Evolutionary conservation across 148 eudicot species (phyloP), one percentile per base, ranked within the genome.

Genomic region (Heliosperma pusillum): DNA sequence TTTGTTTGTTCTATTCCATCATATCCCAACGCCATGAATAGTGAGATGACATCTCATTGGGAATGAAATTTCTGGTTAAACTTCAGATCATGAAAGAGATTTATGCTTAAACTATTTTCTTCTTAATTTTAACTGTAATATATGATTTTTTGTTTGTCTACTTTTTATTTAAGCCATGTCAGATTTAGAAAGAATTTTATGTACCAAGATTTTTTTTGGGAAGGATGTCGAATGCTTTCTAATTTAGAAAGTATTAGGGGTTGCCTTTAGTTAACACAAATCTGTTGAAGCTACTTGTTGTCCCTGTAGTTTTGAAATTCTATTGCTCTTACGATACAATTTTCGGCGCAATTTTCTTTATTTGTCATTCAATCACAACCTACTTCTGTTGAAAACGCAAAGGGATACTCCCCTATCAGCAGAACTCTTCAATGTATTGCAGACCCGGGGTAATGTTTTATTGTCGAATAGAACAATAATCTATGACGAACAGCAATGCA

Each of bases 401-500:
- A 36, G 42, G 42, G 42, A 10, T 36, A 1, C 42, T 36, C 42
- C 42, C 42, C n/a, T n/a, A n/a, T 36, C 0, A 33, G 36, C 36
- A 33, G 36, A 9, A 47, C 15, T 15, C 53, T 47, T 47, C 16
- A 47, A 47, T 10, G 53, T 3, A 47, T 10, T 50, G 55, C 42
- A 36, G 19, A 3, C 17, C 55, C 13, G 19, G 24, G 66, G 30
- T 61, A 50, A n/a, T 66, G 11, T 64, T 42, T 67, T 67, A 40
- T 29, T 40, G 10, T 44, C 3, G 29, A 66, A 33, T 66, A 66
- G 69, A 66, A 66, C 69, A 66, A 33, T 66, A 36, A 66, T 10
- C 47, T 58, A 20, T 58, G 25, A 61, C 13, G 4, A 24, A 11
- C 66, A 24, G 30, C 17, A 50, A 50, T 50, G 55, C 15, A 50